phyloP scores from a whole-genome alignment of 2,329 filamentous ascomycete species.

The Fusarium citri region DNA sequence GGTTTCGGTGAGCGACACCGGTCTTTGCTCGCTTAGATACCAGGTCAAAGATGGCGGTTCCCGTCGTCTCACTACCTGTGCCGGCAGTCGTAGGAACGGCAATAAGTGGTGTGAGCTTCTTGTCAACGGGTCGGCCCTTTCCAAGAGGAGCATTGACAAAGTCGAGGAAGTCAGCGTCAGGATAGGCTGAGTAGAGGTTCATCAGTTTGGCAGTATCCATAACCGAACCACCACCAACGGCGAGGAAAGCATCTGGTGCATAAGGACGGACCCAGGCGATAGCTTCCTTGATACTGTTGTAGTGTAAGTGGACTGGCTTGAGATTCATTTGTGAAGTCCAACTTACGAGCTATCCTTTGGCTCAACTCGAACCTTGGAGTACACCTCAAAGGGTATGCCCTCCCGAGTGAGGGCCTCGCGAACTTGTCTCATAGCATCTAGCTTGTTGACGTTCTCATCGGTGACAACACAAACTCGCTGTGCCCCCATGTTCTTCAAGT shows the following conservation, averaged over 20 bases:
- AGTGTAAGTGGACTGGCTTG: constrained; percentile 15
- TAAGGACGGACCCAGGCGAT: constrained; percentile 88
- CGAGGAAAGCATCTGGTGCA: constrained; percentile 87
- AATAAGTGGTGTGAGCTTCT: constrained; percentile 78
- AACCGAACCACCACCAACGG: constrained; percentile 89
- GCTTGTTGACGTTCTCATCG: constrained; percentile 81
- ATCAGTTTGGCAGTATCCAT: constrained; percentile 99
- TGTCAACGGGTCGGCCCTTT: constrained; percentile 81
- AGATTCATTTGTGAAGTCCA: neutral
- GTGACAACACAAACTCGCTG: constrained; percentile 93
- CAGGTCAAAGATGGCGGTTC: constrained; percentile 97
- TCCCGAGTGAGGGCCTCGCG: constrained; percentile 82
- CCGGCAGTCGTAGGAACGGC: constrained; percentile 87
- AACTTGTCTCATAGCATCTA: constrained; percentile 91
- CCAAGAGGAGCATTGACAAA: constrained; percentile 97
- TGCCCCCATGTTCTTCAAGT: constrained; percentile 89
- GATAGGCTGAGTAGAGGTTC: constrained; percentile 94
- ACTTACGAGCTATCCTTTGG: constrained; percentile 91
- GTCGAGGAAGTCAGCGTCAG: constrained; percentile 93
- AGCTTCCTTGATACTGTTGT: constrained; percentile 80
- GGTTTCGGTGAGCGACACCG: constrained; percentile 91
- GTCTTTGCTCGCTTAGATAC: constrained; percentile 93
- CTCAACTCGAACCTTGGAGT: constrained; percentile 83
- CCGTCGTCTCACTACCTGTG: constrained; percentile 93
- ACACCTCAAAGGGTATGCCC: constrained; percentile 84